Base-by-base conservation (phyloP, 108 stramenopile species). In the Licmophora abbreviata region DNA sequence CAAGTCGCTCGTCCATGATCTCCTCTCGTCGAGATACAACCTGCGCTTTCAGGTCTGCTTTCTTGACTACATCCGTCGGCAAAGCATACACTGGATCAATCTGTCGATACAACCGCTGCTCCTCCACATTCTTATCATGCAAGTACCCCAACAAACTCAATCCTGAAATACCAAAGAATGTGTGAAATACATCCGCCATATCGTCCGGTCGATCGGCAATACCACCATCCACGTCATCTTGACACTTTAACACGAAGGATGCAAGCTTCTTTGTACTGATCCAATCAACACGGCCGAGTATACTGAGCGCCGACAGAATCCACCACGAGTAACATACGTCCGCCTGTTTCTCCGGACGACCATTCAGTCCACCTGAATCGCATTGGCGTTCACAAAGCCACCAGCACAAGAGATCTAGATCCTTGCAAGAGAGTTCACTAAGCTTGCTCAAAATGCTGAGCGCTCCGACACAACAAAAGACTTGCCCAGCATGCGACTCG, bases 251-350 rank as follows among this genome's bases (percentile, higher is more conserved):
- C 47, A 99, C 97, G 65, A 98, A 99, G 41, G 59, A 35, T 26
- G 81, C 78, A 29, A 98, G 60, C 48, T 75, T 76, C 22, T 72
- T 64, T 24, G 65, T 50, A 41, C 88, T 72, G 33, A 98, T 97
- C 92, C 94, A 98, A 43, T 79, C 68, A n/a, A 83, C 82, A 58
- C 83, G 61, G 15, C 94, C 97, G 25, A 98, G 56, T 21, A 99
- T 98, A n/a, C 65, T 74, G 37, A 99, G 60, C 7, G 76, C 76
- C 18, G 80, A 81, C 20, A 99, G 64, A 52, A 96, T 97, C 99
- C 99, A 99, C 96, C 97, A 99, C 27, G 85, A 88, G 71, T 99
- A 99, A 59, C 99, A 99, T 1, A 99, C 99, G 64, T 99, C 99
- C 0, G 97, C 95, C 53, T 98, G 97, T 67, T 99, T 98, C 62